A percentile compares a stretch with the other conserved stretches of the same genome.
Conservation (phyloP, 371 early-diverging fungal species). For the Syncephalastrum racemosum region DNA sequence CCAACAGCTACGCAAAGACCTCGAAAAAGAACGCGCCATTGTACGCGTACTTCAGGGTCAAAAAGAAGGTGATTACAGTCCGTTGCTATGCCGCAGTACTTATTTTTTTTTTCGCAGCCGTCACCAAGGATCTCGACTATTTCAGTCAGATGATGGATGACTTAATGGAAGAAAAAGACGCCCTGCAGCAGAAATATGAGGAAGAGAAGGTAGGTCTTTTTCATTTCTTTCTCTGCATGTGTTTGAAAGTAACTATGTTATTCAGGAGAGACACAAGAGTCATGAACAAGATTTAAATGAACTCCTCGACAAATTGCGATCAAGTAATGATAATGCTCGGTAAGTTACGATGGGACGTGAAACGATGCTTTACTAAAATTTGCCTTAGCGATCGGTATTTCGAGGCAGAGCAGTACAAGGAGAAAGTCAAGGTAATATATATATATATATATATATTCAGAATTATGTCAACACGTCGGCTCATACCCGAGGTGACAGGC, state of each 20-base stretch:
- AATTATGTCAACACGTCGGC: too few species aligned
- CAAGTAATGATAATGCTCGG: conserved; percentile 26
- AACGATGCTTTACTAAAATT: not conserved
- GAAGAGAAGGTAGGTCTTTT: conserved; percentile 27
- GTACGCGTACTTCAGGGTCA: conserved; percentile 37
- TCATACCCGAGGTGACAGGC: not conserved
- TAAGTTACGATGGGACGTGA: not conserved
- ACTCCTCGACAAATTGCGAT: conserved; percentile 26
- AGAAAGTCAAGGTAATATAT: conserved; percentile 15
- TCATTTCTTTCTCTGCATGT: not conserved
- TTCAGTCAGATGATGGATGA: conserved; percentile 51
- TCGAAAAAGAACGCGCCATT: conserved; percentile 36
- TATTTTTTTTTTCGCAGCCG: conserved; percentile 22
- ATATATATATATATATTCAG: not conserved
- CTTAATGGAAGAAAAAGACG: conserved; percentile 47
- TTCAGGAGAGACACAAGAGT: conserved; percentile 14
- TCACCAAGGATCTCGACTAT: conserved; percentile 47
- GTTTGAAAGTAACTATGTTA: not conserved
- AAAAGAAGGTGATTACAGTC: conserved; percentile 35
- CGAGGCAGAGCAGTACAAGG: conserved; percentile 16
- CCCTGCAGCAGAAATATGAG: conserved; percentile 32
- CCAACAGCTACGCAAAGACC: conserved; percentile 21
- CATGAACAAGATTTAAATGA: conserved; percentile 31
- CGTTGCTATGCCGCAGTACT: not conserved
- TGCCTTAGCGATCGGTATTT: conserved; percentile 15